Conservation (phyloP, 805 yeast genomes). For the Kodamaea fukazawae region DNA sequence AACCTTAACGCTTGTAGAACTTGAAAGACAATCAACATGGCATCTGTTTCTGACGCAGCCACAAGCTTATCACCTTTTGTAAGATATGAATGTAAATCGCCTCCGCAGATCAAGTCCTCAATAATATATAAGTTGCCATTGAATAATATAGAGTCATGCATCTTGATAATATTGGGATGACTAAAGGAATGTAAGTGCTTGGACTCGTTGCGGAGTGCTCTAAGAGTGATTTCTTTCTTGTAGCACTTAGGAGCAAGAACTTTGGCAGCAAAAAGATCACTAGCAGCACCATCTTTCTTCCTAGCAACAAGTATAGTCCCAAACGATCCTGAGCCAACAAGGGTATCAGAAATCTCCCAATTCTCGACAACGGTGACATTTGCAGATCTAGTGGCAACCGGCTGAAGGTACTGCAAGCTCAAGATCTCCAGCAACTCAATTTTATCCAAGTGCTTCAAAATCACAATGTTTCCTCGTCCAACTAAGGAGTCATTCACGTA, state of each 20-base stretch:
- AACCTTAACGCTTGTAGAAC: slow-evolving; percentile 54
- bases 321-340: slow-evolving; percentile 57
- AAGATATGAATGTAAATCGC: slow-evolving; percentile 58
- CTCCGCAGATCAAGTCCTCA: slow-evolving; percentile 53
- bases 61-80: slow-evolving; percentile 37
- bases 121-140: slow-evolving; percentile 39
- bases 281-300: slow-evolving; percentile 13
- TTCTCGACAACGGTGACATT: background rate
- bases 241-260: slow-evolving; percentile 21
- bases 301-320: slow-evolving; percentile 48
- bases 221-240: background rate
- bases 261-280: slow-evolving; percentile 49
- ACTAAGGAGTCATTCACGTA: slow-evolving; percentile 36
- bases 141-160: slow-evolving; percentile 32
- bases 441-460: slow-evolving; percentile 39
- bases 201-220: slow-evolving; percentile 2
- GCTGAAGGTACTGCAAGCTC: background rate
- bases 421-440: slow-evolving; percentile 29
- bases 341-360: slow-evolving; percentile 6
- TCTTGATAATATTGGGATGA: slow-evolving; percentile 49
- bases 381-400: background rate
- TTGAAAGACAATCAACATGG: slow-evolving; percentile 53
- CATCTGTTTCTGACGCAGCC: slow-evolving; percentile 45
- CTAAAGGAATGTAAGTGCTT: background rate
- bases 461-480: slow-evolving; percentile 27